A percentile compares a stretch with the other conserved stretches of the same genome.
Evolutionary conservation across 2,329 filamentous ascomycete species (phyloP).

Genomic region (Hypocreales sp.): DNA sequence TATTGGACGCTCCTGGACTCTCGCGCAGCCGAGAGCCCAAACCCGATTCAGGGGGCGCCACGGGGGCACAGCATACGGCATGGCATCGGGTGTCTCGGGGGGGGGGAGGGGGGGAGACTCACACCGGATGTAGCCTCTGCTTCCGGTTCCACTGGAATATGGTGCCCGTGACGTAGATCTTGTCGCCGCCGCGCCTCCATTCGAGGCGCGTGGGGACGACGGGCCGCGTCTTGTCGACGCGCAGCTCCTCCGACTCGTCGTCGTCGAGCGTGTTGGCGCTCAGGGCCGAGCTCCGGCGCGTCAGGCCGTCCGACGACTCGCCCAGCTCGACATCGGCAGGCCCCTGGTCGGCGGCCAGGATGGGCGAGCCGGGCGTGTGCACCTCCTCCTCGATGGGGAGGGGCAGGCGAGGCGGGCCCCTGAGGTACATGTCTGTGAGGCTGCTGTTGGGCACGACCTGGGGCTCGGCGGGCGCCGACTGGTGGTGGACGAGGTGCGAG

Average conservation of each 20-base stretch:
- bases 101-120: constrained; percentile 27
- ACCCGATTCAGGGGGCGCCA: background rate
- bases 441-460: constrained; percentile 37
- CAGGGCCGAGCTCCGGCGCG: constrained; percentile 39
- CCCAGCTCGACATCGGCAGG: constrained; percentile 34
- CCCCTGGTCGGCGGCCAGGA: constrained; percentile 55
- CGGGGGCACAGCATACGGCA: constrained; percentile 1
- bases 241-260: constrained; percentile 61
- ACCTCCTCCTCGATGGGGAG: constrained; percentile 88
- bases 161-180: constrained; percentile 91
- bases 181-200: constrained; percentile 72
- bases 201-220: constrained; percentile 75
- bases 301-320: constrained; percentile 31
- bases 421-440: constrained; percentile 47
- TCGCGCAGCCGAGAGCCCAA: too few relatives aligned
- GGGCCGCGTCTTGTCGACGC: constrained; percentile 57
- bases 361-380: constrained; percentile 79
- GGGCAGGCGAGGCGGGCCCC: constrained; percentile 73
- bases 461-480: constrained; percentile 20
- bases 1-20: too few relatives aligned
- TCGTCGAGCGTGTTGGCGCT: constrained; percentile 58
- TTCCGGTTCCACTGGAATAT: constrained; percentile 97
- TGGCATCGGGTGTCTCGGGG: background rate
- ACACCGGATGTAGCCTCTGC: constrained; percentile 75
- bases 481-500: constrained; percentile 18